Base-by-base conservation (phyloP, 495 filamentous ascomycete genomes). In the Aspergillus kassunensis region DNA sequence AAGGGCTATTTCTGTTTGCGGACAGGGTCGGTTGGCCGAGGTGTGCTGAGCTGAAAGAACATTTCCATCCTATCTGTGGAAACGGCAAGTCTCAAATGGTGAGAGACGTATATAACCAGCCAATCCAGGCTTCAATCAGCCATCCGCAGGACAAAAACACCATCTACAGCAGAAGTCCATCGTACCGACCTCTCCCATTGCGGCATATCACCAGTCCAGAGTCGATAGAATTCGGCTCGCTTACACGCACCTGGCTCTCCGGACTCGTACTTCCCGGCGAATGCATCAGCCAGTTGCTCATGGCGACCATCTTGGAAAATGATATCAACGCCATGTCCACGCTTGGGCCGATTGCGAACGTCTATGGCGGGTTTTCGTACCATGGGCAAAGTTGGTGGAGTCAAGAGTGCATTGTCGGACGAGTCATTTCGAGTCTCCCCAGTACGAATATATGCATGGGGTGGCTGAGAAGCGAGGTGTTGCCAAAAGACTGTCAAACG, bases 331-430 rank as follows among this genome's bases (percentile, higher is more conserved):
- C 84, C 24, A 69, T 92, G 35, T 64, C 73, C 13, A 77, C 58
- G 39, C 74, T 95, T 4, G 90, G 90, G 0, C 74, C 82, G 18
- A 75, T 78, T 36, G 84, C 82, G 2, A 90, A 86, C 63, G 68
- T 95, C 7, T 86, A 85, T 57, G 86, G 86, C n/a, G 90, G 89
- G 4, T 90, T 95, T 58, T 66, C 85, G 7, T 90, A 89, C 59
- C 63, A 59, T 8, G 79, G 74, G 15, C 81, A 80, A 55, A 91
- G 82, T 48, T 93, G 86, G 74, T 95, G 90, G 90, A 91, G 88
- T 65, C 90, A 86, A 27, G 70, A 77, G 36, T 90, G 86, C 59
- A 76, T 93, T 35, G 80, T 91, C 20, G 88, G 88, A 7, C 81
- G 87, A 27, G 86, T 95, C 0, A 59, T 95, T 19, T 84, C 85